These are phyloP conservation scores for Schoenoplectus triqueter DNA, from an alignment of 202 grass and related monocot genomes.

Conservation along the genomic window DNA sequence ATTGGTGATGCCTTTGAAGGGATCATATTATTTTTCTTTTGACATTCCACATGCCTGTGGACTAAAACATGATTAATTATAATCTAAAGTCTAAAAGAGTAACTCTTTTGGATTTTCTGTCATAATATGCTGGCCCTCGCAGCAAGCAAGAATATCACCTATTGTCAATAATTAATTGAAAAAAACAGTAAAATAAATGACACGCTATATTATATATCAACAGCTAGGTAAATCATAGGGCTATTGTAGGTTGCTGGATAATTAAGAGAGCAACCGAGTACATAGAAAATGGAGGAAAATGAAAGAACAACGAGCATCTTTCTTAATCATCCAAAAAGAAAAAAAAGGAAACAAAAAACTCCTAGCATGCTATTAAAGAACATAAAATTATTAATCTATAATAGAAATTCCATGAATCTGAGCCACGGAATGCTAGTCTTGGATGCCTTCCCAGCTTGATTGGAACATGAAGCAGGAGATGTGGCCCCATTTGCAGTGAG, in stretches of 20 bases:
- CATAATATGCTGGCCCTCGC: neutral
- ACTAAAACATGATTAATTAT: neutral
- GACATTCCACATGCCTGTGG: neutral
- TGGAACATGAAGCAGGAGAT: constrained; percentile 42
- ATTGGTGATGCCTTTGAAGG: neutral
- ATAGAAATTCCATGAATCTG: constrained; percentile 41
- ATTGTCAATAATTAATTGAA: constrained; percentile 2
- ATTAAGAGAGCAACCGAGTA: constrained; percentile 3
- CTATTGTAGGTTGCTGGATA: neutral
- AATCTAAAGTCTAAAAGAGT: no score
- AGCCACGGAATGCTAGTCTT: constrained; percentile 27
- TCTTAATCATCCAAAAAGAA: neutral
- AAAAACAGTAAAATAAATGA: neutral
- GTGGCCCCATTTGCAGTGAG: constrained; percentile 30
- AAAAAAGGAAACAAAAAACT: neutral
- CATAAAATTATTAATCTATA: constrained; percentile 30
- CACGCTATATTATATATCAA: neutral
- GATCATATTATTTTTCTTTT: neutral
- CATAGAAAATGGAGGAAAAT: neutral
- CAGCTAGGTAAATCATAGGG: neutral
- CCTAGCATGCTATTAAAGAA: neutral
- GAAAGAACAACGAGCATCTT: constrained; percentile 19
- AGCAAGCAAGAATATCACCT: neutral
- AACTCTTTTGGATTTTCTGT: neutral
- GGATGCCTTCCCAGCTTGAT: constrained; percentile 30